Evolutionary conservation across 2,329 filamentous ascomycete genomes (phyloP), one percentile per base, ranked within the genome.

Genomic region (Ophiostoma montium): DNA sequence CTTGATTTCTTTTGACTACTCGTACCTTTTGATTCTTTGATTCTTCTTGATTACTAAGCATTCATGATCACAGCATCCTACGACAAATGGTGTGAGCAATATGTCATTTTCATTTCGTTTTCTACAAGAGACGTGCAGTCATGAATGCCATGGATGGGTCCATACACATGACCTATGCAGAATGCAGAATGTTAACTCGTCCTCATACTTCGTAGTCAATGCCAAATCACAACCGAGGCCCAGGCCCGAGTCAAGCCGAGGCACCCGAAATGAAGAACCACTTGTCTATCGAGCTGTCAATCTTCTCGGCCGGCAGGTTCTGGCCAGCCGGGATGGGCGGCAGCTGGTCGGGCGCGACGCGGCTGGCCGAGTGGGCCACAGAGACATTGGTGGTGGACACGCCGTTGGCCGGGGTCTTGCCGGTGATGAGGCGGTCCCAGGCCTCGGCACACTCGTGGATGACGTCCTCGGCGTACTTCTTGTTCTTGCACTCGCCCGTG

Each of bases 181-280:
- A n/a, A n/a, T n/a, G n/a, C n/a, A n/a, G n/a, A n/a, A n/a, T n/a
- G n/a, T n/a, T n/a, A n/a, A n/a, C n/a, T n/a, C n/a, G n/a, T n/a
- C n/a, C n/a, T n/a, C n/a, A n/a, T n/a, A n/a, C 10, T 23, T 27
- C 1, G 18, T n/a, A 12, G 18, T n/a, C 27, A 31, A 30, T 18
- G 5, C 8, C 12, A 27, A 7, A 12, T 48, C 50, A 56, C 50
- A 53, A 35, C n/a, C 47, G 50, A 47, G 50, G 33, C 49, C 21
- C 44, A 33, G 35, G 19, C 23, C 23, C 35, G 48, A 56, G 50
- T 57, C 85, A 90, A 61, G 83, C 75, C 60, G 88, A 86, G 64
- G 92, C 92, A 69, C 92, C 92, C 67, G 88, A 95, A 71, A 98
- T 98, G 81, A 96, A 98, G 84, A 98, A 98, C 92, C 92, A 98